Percentiles rank a stretch among this genome's conserved stretches.
phyloP scores from a whole-genome alignment of 2,329 filamentous ascomycete genomes.

The Verticillium longisporum region DNA sequence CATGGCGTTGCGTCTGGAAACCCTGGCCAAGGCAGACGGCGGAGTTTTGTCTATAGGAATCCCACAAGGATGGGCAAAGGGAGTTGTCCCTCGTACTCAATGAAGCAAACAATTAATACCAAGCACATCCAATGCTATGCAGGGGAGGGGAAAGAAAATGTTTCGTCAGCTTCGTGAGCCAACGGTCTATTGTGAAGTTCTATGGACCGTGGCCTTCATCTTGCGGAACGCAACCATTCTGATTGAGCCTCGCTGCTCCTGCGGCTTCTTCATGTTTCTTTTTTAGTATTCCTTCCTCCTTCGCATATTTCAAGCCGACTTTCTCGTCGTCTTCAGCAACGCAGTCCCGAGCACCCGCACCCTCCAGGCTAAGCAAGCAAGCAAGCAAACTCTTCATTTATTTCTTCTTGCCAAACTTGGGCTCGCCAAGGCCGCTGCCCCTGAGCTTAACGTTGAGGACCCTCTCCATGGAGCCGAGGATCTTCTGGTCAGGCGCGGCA shows the following conservation, averaged over 20 bases:
- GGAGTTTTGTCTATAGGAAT: constrained; percentile 8
- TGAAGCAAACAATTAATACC: neutral
- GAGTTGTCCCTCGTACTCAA: neutral
- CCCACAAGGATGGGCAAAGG: too few relatives aligned
- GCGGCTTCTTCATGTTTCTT: neutral
- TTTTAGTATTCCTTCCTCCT: neutral
- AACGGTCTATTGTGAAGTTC: constrained; percentile 13
- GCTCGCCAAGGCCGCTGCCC: constrained; percentile 76
- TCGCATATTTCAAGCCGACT: neutral
- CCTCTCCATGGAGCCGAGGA: constrained; percentile 70
- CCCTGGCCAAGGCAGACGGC: neutral
- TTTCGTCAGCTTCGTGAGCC: constrained; percentile 7
- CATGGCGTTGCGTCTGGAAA: constrained; percentile 4
- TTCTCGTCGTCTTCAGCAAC: neutral
- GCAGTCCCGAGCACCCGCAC: too few relatives aligned
- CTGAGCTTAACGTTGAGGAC: constrained; percentile 84
- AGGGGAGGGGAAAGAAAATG: constrained; percentile 1
- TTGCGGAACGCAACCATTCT: constrained; percentile 7
- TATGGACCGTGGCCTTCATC: constrained; percentile 10
- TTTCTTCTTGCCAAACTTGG: constrained; percentile 72
- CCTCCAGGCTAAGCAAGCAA: too few relatives aligned
- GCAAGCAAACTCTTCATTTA: constrained; percentile 17
- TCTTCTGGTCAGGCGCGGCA: constrained; percentile 76
- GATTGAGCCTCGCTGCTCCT: neutral
- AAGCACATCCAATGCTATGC: neutral